Conservation (phyloP, 2,329 filamentous ascomycete genomes). For the Trichophaea hybrida region DNA sequence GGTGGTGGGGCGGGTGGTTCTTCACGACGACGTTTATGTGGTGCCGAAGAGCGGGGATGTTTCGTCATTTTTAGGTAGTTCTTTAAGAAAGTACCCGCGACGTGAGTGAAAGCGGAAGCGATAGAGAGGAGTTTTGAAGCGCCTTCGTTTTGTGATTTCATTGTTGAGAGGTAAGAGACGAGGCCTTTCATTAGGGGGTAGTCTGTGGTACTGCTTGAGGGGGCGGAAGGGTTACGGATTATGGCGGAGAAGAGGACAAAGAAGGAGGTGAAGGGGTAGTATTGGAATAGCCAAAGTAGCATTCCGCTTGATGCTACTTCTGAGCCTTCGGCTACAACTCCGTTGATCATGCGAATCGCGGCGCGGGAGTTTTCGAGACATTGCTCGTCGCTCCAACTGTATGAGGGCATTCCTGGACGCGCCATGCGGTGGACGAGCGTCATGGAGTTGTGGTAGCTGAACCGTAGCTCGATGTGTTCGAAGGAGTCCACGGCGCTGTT, state of each 20-base stretch:
- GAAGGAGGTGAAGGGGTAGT: constrained; percentile 46
- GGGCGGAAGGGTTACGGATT: constrained; percentile 29
- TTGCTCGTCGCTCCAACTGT: constrained; percentile 37
- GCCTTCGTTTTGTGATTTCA: constrained; percentile 25
- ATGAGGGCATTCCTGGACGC: constrained; percentile 31
- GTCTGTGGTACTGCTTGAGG: constrained; percentile 11
- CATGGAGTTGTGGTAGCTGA: constrained; percentile 37
- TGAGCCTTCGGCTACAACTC: constrained; percentile 32
- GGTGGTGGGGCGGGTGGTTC: background rate
- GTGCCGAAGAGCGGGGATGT: background rate
- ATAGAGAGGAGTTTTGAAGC: constrained; percentile 26
- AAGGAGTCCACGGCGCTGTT: constrained; percentile 29
- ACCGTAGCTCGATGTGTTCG: constrained; percentile 35
- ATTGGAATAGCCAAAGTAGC: constrained; percentile 37
- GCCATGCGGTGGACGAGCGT: constrained; percentile 42
- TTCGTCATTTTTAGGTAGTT: constrained; percentile 10
- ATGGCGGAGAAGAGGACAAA: constrained; percentile 46
- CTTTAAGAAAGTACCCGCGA: constrained; percentile 23
- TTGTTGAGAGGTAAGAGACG: constrained; percentile 23
- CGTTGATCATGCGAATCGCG: constrained; percentile 36
- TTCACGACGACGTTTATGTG: background rate
- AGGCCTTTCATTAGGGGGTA: constrained; percentile 26
- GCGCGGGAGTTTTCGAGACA: constrained; percentile 40
- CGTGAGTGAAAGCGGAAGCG: constrained; percentile 26
- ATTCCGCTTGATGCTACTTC: constrained; percentile 36